Evolutionary conservation across 305 asterid species (phyloP).

Genomic region (Fraxinus paxiana): DNA sequence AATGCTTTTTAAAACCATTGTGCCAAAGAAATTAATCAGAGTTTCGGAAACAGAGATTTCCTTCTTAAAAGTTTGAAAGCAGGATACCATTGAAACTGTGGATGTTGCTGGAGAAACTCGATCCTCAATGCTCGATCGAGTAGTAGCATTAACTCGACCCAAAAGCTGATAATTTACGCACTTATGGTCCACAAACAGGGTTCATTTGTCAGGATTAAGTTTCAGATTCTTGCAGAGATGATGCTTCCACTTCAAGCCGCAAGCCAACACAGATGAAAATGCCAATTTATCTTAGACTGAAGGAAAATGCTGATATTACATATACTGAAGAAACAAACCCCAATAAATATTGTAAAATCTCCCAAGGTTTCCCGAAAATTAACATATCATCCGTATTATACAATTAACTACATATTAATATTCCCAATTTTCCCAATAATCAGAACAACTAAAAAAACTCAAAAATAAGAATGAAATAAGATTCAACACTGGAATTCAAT

Average conservation of each 20-base stretch:
- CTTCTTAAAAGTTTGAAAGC: not conserved
- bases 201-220: constrained; percentile 56
- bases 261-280: not conserved
- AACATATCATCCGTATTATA: not conserved
- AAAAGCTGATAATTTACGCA: constrained; percentile 12
- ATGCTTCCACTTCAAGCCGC: constrained; percentile 74
- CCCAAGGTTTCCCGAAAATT: not conserved
- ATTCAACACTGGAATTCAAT: not conserved
- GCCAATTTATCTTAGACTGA: not conserved
- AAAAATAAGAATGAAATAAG: not conserved
- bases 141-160: not conserved
- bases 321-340: constrained; percentile 34
- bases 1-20: not conserved
- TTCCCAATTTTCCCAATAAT: not conserved
- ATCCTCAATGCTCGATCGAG: not conserved
- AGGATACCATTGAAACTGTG: not conserved
- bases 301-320: not conserved
- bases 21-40: not conserved
- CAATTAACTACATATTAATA: too few relatives aligned
- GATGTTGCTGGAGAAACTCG: not conserved
- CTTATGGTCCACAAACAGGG: constrained; percentile 59
- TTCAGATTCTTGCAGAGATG: constrained; percentile 63
- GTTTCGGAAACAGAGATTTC: not conserved
- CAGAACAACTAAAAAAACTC: not conserved
- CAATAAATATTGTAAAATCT: not conserved